A percentile compares a stretch with the other conserved stretches of the same genome.
Evolutionary conservation across 2,329 filamentous ascomycete species (phyloP).

Genomic region (Phaeosphaeria sp.): DNA sequence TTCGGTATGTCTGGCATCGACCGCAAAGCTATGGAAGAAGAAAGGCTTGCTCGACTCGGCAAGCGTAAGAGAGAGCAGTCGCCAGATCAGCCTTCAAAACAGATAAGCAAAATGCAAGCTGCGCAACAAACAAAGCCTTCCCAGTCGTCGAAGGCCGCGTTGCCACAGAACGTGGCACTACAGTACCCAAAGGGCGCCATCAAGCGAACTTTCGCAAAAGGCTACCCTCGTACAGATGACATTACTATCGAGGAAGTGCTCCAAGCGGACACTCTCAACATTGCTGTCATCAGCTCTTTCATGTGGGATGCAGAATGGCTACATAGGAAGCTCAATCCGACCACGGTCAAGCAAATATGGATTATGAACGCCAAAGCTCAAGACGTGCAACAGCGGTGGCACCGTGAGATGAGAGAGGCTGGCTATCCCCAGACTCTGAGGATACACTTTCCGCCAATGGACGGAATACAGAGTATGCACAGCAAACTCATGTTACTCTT

Average conservation of each 20-base stretch:
- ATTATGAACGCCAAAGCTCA: slow-evolving; percentile 66
- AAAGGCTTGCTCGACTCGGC: slow-evolving; percentile 73
- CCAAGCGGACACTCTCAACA: slow-evolving; percentile 72
- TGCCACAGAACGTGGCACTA: slow-evolving; percentile 5
- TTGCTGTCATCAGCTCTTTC: slow-evolving; percentile 85
- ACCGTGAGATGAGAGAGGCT: slow-evolving; percentile 35
- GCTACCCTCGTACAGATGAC: slow-evolving; percentile 70
- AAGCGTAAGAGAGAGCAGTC: slow-evolving; percentile 66
- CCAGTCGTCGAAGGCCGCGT: not conserved
- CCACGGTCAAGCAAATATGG: slow-evolving; percentile 57
- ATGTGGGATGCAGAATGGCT: slow-evolving; percentile 86
- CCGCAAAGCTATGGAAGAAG: slow-evolving; percentile 83
- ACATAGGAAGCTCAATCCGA: slow-evolving; percentile 68
- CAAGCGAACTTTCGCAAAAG: slow-evolving; percentile 79
- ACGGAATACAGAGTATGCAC: slow-evolving; percentile 80
- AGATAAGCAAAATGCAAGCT: slow-evolving; percentile 4
- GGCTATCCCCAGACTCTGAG: slow-evolving; percentile 61
- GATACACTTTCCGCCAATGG: slow-evolving; percentile 83
- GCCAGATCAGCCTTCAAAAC: slow-evolving; percentile 41
- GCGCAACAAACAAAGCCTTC: not conserved
- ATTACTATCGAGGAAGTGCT: slow-evolving; percentile 89
- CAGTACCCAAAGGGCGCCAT: slow-evolving; percentile 69
- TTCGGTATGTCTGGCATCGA: slow-evolving; percentile 63
- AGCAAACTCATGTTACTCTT: slow-evolving; percentile 94
- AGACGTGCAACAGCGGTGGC: slow-evolving; percentile 31